Conservation (phyloP, 257 asterid species). For the Forsythia suspensa region DNA sequence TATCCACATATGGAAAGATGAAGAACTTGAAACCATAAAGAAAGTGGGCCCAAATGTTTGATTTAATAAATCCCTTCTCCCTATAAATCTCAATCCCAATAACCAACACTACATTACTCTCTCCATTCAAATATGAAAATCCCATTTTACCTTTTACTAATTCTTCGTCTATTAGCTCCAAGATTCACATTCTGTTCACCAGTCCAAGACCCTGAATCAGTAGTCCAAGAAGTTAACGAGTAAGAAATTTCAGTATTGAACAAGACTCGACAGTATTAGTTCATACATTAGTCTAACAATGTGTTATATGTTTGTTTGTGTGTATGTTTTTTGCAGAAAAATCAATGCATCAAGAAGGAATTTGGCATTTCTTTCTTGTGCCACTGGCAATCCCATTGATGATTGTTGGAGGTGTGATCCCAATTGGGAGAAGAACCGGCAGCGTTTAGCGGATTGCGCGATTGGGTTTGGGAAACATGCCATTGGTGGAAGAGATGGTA, state of each 20-base stretch:
- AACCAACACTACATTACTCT: neutral
- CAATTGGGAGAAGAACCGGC: constrained; percentile 70
- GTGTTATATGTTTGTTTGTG: neutral
- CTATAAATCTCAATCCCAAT: constrained; percentile 25
- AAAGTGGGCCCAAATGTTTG: constrained; percentile 38
- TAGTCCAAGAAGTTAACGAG: constrained; percentile 74
- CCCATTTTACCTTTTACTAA: constrained; percentile 32
- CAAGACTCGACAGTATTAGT: neutral
- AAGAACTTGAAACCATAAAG: constrained; percentile 18
- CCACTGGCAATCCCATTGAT: constrained; percentile 86
- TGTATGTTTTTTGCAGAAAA: constrained; percentile 39
- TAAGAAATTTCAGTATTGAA: constrained; percentile 27
- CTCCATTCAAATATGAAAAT: constrained; percentile 36
- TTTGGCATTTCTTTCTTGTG: constrained; percentile 68
- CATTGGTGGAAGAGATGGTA: constrained; percentile 74
- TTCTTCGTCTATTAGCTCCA: constrained; percentile 33
- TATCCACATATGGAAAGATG: constrained; percentile 18
- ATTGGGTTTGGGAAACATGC: constrained; percentile 92
- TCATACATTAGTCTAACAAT: neutral
- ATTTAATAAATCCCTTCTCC: constrained; percentile 18
- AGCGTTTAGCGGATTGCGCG: constrained; percentile 72
- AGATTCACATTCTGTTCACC: constrained; percentile 47
- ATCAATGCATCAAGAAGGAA: constrained; percentile 70
- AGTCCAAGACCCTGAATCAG: constrained; percentile 65
- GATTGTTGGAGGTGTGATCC: constrained; percentile 97